Percentiles rank a stretch among this genome's conserved stretches.
phyloP scores from a whole-genome alignment of 2,329 filamentous ascomycete genomes.

The Ceratocystis destructans region DNA sequence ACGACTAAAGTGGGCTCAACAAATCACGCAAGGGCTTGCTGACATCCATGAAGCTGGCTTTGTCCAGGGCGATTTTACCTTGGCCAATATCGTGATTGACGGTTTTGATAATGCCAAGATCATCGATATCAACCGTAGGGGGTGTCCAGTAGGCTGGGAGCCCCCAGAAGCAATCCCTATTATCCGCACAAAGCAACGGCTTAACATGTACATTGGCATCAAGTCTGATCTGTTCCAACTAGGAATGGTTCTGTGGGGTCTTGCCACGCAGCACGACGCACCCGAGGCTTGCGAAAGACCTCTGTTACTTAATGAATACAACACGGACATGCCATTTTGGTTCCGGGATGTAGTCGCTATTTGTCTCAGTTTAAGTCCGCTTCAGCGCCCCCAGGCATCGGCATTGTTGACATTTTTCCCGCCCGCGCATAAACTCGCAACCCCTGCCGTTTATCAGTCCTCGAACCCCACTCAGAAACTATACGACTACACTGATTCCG shows the following conservation, averaged over 20 bases:
- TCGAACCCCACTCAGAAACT: constrained; percentile 20
- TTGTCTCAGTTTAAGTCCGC: constrained; percentile 63
- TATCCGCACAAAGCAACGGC: constrained; percentile 75
- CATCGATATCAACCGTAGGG: constrained; percentile 93
- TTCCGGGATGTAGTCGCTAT: constrained; percentile 61
- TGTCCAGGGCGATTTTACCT: constrained; percentile 92
- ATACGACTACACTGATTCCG: constrained; percentile 10
- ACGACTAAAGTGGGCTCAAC: constrained; percentile 75
- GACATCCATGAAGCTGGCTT: constrained; percentile 94
- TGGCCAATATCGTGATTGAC: constrained; percentile 95
- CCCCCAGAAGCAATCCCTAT: constrained; percentile 79
- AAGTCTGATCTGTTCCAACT: constrained; percentile 95
- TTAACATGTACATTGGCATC: constrained; percentile 94
- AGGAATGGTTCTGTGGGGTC: constrained; percentile 91
- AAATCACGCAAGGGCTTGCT: constrained; percentile 77
- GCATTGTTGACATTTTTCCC: constrained; percentile 60
- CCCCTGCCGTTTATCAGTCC: constrained; percentile 22
- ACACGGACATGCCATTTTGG: constrained; percentile 58
- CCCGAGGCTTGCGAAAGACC: constrained; percentile 65
- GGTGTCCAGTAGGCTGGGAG: constrained; percentile 97
- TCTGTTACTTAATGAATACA: constrained; percentile 40
- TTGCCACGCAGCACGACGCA: constrained; percentile 79
- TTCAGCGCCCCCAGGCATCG: constrained; percentile 57
- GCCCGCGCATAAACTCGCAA: constrained; percentile 10
- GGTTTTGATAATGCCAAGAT: constrained; percentile 75